phyloP scores from a whole-genome alignment of 495 filamentous ascomycete species.

The Terfezia boudieri region DNA sequence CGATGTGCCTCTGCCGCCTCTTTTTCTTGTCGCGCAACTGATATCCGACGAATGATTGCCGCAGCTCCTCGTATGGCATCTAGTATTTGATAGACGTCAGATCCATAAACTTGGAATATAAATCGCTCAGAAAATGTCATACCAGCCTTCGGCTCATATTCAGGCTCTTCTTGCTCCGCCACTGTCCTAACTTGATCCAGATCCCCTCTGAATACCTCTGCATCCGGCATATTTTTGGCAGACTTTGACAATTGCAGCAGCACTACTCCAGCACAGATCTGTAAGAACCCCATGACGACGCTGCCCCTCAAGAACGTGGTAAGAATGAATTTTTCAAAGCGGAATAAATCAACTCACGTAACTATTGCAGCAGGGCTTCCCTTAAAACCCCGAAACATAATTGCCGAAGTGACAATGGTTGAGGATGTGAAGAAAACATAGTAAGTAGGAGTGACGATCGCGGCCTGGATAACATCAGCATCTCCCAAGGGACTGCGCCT shows the following conservation, averaged over 20 bases:
- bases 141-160: conserved; percentile 71
- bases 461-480: conserved; percentile 26
- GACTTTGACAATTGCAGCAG: conserved; percentile 93
- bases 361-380: conserved; percentile 58
- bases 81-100: neutral
- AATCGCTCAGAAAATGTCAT: neutral
- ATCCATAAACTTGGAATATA: no score
- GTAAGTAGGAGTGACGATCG: conserved; percentile 91
- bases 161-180: conserved; percentile 79
- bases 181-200: conserved; percentile 88
- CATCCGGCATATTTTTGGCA: conserved; percentile 86
- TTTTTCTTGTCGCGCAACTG: conserved; percentile 48
- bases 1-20: conserved; percentile 62
- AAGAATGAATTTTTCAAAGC: no score
- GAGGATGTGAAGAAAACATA: conserved; percentile 94
- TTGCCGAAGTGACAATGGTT: conserved; percentile 79
- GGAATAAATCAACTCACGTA: conserved; percentile 22
- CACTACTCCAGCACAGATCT: conserved; percentile 92
- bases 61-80: conserved; percentile 87
- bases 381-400: conserved; percentile 88
- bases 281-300: conserved; percentile 79
- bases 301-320: neutral
- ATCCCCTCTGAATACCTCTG: conserved; percentile 80
- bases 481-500: no score
- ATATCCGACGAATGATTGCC: conserved; percentile 70